Evolutionary conservation across 2,329 filamentous ascomycete species (phyloP).

Genomic region (Xylaria arbuscula): DNA sequence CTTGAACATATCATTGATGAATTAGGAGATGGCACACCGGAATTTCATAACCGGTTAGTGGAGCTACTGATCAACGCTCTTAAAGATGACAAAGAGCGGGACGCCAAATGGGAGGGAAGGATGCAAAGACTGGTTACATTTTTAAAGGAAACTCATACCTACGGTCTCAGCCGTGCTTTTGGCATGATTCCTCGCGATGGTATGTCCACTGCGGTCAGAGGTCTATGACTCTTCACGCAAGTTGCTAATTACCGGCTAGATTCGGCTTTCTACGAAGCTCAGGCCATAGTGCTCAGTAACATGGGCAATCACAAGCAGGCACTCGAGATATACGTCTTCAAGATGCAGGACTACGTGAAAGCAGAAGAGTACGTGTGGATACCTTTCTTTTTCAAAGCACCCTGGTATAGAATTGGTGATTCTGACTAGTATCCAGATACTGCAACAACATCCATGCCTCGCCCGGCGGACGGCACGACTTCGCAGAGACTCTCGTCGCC

Average conservation of each 20-base stretch:
- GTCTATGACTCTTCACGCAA: neutral
- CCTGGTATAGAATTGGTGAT: neutral
- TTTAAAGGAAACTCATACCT: slow-evolving; percentile 79
- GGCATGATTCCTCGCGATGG: slow-evolving; percentile 81
- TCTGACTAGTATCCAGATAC: slow-evolving; percentile 65
- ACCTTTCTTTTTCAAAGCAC: neutral
- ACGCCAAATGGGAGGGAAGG: slow-evolving; percentile 65
- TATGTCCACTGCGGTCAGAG: slow-evolving; percentile 50
- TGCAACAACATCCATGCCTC: slow-evolving; percentile 82
- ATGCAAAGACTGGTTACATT: slow-evolving; percentile 78
- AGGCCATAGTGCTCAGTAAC: slow-evolving; percentile 90
- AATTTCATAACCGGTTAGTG: slow-evolving; percentile 87
- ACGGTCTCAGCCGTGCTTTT: slow-evolving; percentile 83
- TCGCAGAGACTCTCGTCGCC: slow-evolving; percentile 45
- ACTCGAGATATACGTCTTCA: slow-evolving; percentile 97
- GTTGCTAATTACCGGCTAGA: slow-evolving; percentile 63
- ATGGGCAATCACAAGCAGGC: slow-evolving; percentile 97
- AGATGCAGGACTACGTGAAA: slow-evolving; percentile 85
- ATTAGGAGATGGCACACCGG: slow-evolving; percentile 83
- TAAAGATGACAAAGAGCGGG: slow-evolving; percentile 53
- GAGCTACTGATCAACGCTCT: slow-evolving; percentile 69
- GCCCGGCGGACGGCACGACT: slow-evolving; percentile 41
- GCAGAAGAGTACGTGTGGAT: slow-evolving; percentile 81
- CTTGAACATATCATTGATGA: slow-evolving; percentile 92
- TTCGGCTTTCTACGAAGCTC: slow-evolving; percentile 85